Percentiles rank a stretch among this genome's conserved stretches.
Conservation (phyloP, 176 grass and related monocot species). For the Carex myosuroides region DNA sequence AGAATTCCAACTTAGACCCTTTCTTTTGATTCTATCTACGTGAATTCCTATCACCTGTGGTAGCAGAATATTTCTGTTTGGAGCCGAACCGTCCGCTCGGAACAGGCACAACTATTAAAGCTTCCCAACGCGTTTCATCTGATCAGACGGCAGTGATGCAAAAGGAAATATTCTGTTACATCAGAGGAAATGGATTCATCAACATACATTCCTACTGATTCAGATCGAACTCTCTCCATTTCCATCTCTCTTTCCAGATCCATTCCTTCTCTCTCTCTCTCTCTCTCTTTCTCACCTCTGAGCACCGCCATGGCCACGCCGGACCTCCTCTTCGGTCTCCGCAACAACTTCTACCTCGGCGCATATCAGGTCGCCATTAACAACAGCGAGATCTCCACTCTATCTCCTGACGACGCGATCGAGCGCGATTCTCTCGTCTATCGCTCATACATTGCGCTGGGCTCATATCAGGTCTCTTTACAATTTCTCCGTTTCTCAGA, state of each 20-base stretch:
- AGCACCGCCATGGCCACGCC: conserved; percentile 46
- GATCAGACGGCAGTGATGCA: no score
- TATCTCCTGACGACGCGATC: conserved; percentile 53
- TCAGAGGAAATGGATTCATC: no score
- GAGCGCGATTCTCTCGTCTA: conserved; percentile 88
- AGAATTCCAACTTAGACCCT: no score
- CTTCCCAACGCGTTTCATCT: no score
- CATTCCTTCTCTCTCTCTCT: not conserved
- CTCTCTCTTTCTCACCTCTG: not conserved
- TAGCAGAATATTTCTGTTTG: no score
- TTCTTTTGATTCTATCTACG: no score
- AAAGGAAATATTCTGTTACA: no score
- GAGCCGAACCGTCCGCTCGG: fast-evolving
- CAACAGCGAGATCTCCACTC: conserved; percentile 75
- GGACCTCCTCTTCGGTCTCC: conserved; percentile 80
- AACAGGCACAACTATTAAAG: no score
- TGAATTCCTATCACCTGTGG: no score
- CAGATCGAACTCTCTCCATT: not conserved
- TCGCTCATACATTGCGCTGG: conserved; percentile 93
- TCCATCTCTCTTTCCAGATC: not conserved
- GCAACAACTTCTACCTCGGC: conserved; percentile 94
- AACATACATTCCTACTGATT: no score
- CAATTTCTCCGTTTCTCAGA: not conserved
- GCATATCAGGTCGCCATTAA: conserved; percentile 97
- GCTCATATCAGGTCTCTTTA: conserved; percentile 68